Evolutionary conservation across 805 yeast genomes (phyloP), one percentile per base, ranked within the genome.

Genomic region (Hanseniaspora meyeri): DNA sequence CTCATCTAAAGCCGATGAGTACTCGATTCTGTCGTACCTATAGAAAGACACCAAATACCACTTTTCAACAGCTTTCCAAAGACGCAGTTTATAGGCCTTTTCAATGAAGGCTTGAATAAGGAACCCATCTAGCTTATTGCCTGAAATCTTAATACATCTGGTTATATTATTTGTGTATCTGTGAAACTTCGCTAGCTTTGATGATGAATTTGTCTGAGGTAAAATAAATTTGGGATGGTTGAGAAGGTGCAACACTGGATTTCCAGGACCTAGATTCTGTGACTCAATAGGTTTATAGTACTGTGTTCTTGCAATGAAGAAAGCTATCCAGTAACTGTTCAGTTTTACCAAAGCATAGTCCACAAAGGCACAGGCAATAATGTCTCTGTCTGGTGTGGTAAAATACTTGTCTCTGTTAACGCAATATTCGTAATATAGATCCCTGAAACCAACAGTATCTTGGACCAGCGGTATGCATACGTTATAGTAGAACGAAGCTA

Each of bases 281-380:
- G 46, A 36, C 3, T 24, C 19, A 16, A 29, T 2, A 27, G 55
- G 55, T 24, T 51, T 51, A 31, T 43, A 43, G 17, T 27, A 38
- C 29, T 51, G 55, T n/a, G 55, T 51, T 51, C 55, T 51, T 16
- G 47, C 39, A 4, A 51, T 51, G 27, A 51, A 51, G 19, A 51
- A 51, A 12, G 55, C 55, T n/a, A 51, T 45, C 57, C 57, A 53
- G 32, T 53, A 46, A 31, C 51, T 51, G 16, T 45, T 43, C 10
- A 51, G 36, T 16, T 37, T 29, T 12, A 34, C 7, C 9, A 45
- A 36, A 2, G 55, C 38, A 37, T 37, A 27, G 11, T 51, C 47
- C 4, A 51, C 32, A 51, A 51, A 51, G 11, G 47, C 43, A 17
- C 38, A 32, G 3, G 45, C 47, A n/a, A 51, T 42, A 4, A 51